Percentiles rank a stretch among this genome's conserved stretches.
These are phyloP conservation scores for Nissolia schottii DNA, from an alignment of 306 rosid species.

Conservation along the genomic window DNA sequence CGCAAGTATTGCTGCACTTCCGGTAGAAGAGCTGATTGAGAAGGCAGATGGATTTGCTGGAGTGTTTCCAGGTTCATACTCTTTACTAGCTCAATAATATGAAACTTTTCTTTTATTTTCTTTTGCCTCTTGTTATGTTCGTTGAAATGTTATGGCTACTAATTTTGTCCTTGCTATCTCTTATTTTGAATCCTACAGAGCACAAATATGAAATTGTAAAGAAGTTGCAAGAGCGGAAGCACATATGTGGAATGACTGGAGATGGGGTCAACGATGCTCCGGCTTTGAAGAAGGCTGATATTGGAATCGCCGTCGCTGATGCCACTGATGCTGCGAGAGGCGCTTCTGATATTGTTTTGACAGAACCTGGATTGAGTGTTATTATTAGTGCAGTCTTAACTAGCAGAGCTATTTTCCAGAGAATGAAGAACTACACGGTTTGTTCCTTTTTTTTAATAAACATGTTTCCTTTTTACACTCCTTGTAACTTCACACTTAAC, in stretches of 20 bases:
- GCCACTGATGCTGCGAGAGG: slow-evolving; percentile 98
- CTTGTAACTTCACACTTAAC: background rate
- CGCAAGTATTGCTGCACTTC: slow-evolving; percentile 75
- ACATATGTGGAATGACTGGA: slow-evolving; percentile 99
- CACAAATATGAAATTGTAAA: slow-evolving; percentile 95
- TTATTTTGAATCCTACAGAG: slow-evolving; percentile 34
- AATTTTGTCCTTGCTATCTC: background rate
- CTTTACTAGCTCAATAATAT: background rate
- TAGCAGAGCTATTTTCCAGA: slow-evolving; percentile 94
- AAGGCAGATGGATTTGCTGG: slow-evolving; percentile 99
- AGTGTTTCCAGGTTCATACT: slow-evolving; percentile 85
- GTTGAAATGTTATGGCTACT: background rate
- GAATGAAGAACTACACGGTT: slow-evolving; percentile 99
- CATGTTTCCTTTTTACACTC: background rate
- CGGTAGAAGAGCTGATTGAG: slow-evolving; percentile 89
- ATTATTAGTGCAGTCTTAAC: slow-evolving; percentile 97
- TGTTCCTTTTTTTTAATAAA: slow-evolving; percentile 16
- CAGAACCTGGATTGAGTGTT: slow-evolving; percentile 98
- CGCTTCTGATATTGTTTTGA: slow-evolving; percentile 94
- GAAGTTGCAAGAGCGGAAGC: slow-evolving; percentile 96
- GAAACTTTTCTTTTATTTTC: background rate
- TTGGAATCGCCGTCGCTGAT: slow-evolving; percentile 98
- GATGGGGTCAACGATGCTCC: slow-evolving; percentile 99
- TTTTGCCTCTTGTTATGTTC: background rate
- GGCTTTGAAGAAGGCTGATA: slow-evolving; percentile 93